Base-by-base conservation (phyloP, 2,329 filamentous ascomycete genomes). In the Drechslerella dactyloides region DNA sequence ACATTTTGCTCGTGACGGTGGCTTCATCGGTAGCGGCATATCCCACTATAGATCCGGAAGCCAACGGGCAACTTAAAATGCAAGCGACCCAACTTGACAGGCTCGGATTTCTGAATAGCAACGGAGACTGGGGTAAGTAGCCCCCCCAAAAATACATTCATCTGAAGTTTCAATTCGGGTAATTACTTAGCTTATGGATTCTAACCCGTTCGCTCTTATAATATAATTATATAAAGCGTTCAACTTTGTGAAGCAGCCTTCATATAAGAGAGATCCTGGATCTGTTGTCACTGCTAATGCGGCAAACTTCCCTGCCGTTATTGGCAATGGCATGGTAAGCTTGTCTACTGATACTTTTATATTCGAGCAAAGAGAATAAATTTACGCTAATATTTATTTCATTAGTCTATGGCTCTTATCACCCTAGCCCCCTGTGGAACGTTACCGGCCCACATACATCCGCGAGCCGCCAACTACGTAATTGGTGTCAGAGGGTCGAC, bases 261-360 rank as follows among this genome's bases (percentile, higher is more conserved):
- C 79, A 74, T 81, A 82, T 75, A 82, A 78, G 33, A 81, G 81
- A 70, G 70, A 74, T 6, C 82, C 82, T 0, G 83, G 83, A 11
- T 80, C 80, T 15, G 83, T 85, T 35, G 79, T 82, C 73, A 84
- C 83, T 74, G 83, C 83, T 74, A 83, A 84, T 73, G 81, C 81
- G 11, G 82, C 82, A 17, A 84, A 82, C 19, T 84, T 84, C 74
- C 83, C 83, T 3, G 82, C 82, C 17, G 78, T 82, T 0, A 79
- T 80, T 13, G 81, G 80, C 19, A 79, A 82, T 35, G 82, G 82
- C 42, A 81, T 84, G 78, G 84, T 70, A 52, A n/a, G 66, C 11
- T 42, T 10, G 6, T 7, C 30, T 33, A 15, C 7, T 21, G 7
- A 23, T 19, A 35, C 21, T 23, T 5, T 3, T 5, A 8, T 13